Base-by-base conservation (phyloP, 768 basidiomycete species). In the Dictyophora rubrovolvata region DNA sequence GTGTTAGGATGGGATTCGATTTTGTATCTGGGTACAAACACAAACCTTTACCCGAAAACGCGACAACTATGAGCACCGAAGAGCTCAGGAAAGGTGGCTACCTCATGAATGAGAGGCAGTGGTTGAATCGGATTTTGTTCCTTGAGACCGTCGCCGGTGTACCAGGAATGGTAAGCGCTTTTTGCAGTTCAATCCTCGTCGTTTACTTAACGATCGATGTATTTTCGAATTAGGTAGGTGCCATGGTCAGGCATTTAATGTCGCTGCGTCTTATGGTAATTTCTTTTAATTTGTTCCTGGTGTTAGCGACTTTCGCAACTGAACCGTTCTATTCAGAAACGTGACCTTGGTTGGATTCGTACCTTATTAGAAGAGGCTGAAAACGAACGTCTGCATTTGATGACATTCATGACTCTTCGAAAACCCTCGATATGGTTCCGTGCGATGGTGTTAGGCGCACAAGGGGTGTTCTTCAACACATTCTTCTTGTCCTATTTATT, bases 301-400 rank as follows among this genome's bases (percentile, higher is more conserved):
- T 8, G 7, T 53, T 62, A n/a, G n/a, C 18, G 53, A 60, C 7
- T 48, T 59, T 12, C 49, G 54, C 18, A 59, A 42, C 47, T 28
- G 5, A 18, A 11, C 12, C 46, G 28, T 10, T 20, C n/a, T 20
- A 34, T 17, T 48, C 62, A 81, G 76, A 71, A 75, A 64, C 75
- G 79, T 60, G 80, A 82, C 65, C 76, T 75, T 23, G 78, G 81
- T 37, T 93, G 93, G 93, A 96, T 96, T 63, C 90, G 93, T 69
- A 94, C 92, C 6, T 81, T 92, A 48, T 74, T 96, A 17, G 87
- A 93, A 68, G 95, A 96, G 74, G 93, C 93, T 12, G 93, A 98
- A 68, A 98, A 98, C 69, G 95, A 99, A 73, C 77, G 95, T 36
- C 95, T 96, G 90, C 93, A 95, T 70, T 77, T 94, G 55, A 88